A percentile compares a stretch with the other conserved stretches of the same genome.
phyloP scores from a whole-genome alignment of 2,329 filamentous ascomycete genomes.

The Periconia sp. region DNA sequence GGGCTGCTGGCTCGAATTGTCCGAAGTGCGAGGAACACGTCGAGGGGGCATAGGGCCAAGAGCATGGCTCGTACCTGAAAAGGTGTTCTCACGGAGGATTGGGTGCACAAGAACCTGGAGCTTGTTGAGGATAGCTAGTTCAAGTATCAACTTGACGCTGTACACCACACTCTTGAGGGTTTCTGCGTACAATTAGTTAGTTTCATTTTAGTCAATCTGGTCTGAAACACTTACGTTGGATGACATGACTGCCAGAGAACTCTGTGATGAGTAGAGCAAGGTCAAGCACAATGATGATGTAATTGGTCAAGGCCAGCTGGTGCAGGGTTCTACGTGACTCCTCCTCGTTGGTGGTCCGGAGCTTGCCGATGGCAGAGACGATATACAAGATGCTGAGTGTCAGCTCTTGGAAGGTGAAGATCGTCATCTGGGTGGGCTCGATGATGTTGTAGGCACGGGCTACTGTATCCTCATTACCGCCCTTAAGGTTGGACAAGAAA shows the following conservation, averaged over 20 bases:
- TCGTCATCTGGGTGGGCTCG: conserved; percentile 45
- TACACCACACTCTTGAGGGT: conserved; percentile 43
- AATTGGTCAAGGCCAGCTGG: conserved; percentile 42
- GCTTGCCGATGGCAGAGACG: conserved; percentile 48
- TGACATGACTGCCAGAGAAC: conserved; percentile 32
- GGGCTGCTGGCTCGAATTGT: too few species aligned
- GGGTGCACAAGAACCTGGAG: conserved; percentile 29
- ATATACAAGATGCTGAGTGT: conserved; percentile 48
- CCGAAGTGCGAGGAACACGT: too few species aligned
- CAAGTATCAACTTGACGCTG: conserved; percentile 51
- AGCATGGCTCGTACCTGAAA: neutral
- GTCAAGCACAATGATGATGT: conserved; percentile 42
- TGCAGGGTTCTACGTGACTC: conserved; percentile 32
- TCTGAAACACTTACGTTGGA: conserved; percentile 3
- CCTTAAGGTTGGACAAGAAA: neutral
- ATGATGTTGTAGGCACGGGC: conserved; percentile 33
- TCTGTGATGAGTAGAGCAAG: conserved; percentile 39
- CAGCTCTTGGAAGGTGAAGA: conserved; percentile 41
- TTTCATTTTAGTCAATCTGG: neutral
- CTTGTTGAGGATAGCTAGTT: conserved; percentile 54
- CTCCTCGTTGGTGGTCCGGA: conserved; percentile 36
- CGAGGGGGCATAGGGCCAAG: too few species aligned
- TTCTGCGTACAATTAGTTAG: conserved; percentile 16
- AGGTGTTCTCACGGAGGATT: conserved; percentile 5
- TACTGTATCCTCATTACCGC: too few species aligned